Percentiles rank a stretch among this genome's conserved stretches.
These are phyloP conservation scores for Actinomortierella wolfii DNA, from an alignment of 371 early-diverging fungal genomes.

Conservation along the genomic window DNA sequence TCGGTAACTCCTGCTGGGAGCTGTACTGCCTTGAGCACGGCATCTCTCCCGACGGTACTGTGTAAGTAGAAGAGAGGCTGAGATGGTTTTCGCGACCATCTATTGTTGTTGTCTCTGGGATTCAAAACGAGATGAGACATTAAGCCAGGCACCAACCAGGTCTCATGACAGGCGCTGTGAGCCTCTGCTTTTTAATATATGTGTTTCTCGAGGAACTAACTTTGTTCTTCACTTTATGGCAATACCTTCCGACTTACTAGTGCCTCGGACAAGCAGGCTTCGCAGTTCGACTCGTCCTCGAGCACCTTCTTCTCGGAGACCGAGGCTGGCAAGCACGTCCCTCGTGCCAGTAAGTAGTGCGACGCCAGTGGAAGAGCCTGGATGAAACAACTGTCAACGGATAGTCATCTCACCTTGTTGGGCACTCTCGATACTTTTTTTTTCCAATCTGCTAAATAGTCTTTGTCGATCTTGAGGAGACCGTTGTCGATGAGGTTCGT, in stretches of 20 bases:
- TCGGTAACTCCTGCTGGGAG: slow-evolving; percentile 99
- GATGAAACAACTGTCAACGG: too few relatives aligned
- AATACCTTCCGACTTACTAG: slow-evolving; percentile 5
- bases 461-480: slow-evolving; percentile 98
- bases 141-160: slow-evolving; percentile 7
- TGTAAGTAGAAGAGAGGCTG: slow-evolving; percentile 29
- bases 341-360: slow-evolving; percentile 75
- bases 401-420: too few relatives aligned
- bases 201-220: slow-evolving; percentile 8
- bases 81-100: slow-evolving; percentile 6
- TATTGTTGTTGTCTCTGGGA: slow-evolving; percentile 1
- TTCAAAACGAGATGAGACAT: slow-evolving; percentile 11
- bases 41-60: slow-evolving; percentile 94
- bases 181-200: neutral
- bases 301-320: slow-evolving; percentile 98
- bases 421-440: neutral
- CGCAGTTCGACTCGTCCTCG: slow-evolving; percentile 77
- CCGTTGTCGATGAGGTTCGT: slow-evolving; percentile 97
- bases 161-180: neutral
- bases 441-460: slow-evolving; percentile 47
- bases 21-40: slow-evolving; percentile 99
- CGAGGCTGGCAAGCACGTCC: slow-evolving; percentile 98
- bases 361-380: too few relatives aligned
- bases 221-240: too few relatives aligned
- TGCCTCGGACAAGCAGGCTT: slow-evolving; percentile 63